Base-by-base conservation (phyloP, 129 eudicot species). In the Calendula officinalis region DNA sequence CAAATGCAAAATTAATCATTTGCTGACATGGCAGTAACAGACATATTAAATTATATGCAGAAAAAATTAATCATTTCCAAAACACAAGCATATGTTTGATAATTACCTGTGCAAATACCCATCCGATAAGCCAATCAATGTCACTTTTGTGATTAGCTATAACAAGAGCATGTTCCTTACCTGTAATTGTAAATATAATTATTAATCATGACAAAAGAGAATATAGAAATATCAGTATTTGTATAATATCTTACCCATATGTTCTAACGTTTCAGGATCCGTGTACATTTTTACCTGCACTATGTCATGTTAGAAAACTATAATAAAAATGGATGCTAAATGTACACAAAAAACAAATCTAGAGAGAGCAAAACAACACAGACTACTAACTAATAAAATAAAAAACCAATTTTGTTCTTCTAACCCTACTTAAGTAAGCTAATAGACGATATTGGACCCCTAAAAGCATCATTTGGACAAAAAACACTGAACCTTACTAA, bases 51-150 rank as follows among this genome's bases (percentile, higher is more conserved):
- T 6, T 10, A 9, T 44, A 3, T 68, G 22, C 56, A 15, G 33
- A 68, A 56, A 8, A 53, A 9, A 68, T 55, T 44, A 50, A 50
- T 35, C 38, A 51, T 50, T 61, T 61, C 60, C 11, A 49, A 40
- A 67, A 68, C 16, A 33, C 47, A 36, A 30, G 16, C 22, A 4
- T 44, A n/a, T 40, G 36, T 70, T 44, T 17, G 55, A 32, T 75
- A 40, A 61, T 68, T 65, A 89, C 98, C 96, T 91, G 91, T 48
- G 95, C 98, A 59, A 88, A 77, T 40, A 91, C 84, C 98, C 98
- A 91, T 74, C 98, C 98, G 27, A 91, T 85, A 57, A 91, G 96
- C 98, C 98, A 91, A 74, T 91, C 98, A 59, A 91, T 88, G 69
- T 91, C 98, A 74, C 98, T 87, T 72, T 64, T 87, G 77, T 91